Evolutionary conservation across 257 asterid species (phyloP).

Genomic region (Jacaranda mimosifolia): DNA sequence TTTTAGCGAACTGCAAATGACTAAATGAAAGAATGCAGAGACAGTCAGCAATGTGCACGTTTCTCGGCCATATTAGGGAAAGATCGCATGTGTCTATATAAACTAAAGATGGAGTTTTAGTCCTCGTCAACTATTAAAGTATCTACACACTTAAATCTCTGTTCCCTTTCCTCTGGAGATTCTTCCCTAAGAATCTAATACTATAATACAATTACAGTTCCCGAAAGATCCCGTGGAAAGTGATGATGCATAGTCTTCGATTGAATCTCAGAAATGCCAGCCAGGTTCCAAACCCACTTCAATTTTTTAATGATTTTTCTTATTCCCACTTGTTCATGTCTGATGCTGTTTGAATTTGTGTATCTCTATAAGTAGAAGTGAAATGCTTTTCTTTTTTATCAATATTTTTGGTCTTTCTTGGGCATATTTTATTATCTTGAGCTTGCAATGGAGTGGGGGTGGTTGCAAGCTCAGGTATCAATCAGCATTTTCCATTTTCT

Average conservation of each 20-base stretch:
- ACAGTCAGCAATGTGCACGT: neutral
- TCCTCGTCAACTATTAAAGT: neutral
- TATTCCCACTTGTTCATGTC: neutral
- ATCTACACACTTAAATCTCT: neutral
- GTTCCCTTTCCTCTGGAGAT: neutral
- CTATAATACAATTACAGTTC: neutral
- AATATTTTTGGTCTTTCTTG: too few relatives aligned
- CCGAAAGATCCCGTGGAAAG: neutral
- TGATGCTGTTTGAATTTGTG: neutral
- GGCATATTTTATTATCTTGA: too few relatives aligned
- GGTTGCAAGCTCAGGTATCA: too few relatives aligned
- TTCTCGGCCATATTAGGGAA: neutral
- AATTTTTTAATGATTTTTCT: neutral
- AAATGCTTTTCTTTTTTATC: neutral
- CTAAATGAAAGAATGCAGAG: constrained; percentile 7
- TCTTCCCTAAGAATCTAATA: neutral
- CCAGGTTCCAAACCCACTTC: constrained; percentile 45
- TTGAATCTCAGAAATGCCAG: constrained; percentile 53
- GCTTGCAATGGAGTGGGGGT: too few relatives aligned
- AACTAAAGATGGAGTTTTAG: neutral
- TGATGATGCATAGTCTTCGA: constrained; percentile 56
- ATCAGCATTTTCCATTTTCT: too few relatives aligned
- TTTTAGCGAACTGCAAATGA: neutral
- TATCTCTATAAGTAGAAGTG: neutral
- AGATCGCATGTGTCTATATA: neutral